Conservation (phyloP, 345 rosid genomes). For the Gynandropsis gynandra region DNA sequence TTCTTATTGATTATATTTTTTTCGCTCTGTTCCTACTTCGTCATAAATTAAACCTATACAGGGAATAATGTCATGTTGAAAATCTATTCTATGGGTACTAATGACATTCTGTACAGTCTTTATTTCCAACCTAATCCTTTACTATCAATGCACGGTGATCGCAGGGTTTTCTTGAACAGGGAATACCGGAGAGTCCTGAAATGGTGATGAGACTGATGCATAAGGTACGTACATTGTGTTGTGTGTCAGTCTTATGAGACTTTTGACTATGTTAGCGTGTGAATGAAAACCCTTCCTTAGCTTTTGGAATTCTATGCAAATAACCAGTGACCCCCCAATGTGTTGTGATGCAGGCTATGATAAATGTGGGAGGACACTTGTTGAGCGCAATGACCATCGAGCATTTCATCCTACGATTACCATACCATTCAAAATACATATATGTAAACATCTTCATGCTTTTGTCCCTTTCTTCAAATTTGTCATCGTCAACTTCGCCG, state of each 20-base stretch:
- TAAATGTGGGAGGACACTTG: conserved; percentile 67
- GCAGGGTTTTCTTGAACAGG: conserved; percentile 72
- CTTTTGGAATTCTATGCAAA: neutral
- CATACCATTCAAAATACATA: conserved; percentile 65
- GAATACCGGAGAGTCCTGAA: conserved; percentile 61
- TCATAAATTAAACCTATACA: no score
- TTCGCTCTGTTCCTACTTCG: no score
- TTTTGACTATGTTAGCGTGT: no score
- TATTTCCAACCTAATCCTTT: neutral
- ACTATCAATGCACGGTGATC: conserved; percentile 11
- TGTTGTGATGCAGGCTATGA: conserved; percentile 44
- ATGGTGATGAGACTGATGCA: conserved; percentile 55
- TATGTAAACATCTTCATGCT: conserved; percentile 20
- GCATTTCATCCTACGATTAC: conserved; percentile 77
- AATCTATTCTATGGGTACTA: no score
- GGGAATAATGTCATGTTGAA: neutral
- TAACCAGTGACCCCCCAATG: neutral
- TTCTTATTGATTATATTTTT: neutral
- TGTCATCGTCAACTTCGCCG: neutral
- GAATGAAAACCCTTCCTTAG: neutral
- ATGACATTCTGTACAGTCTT: no score
- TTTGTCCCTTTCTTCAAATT: conserved; percentile 9
- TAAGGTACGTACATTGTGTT: conserved; percentile 35
- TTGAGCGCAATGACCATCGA: conserved; percentile 65
- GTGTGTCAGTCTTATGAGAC: no score